Evolutionary conservation across 192 early-diverging fungal genomes (phyloP), one percentile per base, ranked within the genome.

Genomic region (Geosiphon pyriformis): DNA sequence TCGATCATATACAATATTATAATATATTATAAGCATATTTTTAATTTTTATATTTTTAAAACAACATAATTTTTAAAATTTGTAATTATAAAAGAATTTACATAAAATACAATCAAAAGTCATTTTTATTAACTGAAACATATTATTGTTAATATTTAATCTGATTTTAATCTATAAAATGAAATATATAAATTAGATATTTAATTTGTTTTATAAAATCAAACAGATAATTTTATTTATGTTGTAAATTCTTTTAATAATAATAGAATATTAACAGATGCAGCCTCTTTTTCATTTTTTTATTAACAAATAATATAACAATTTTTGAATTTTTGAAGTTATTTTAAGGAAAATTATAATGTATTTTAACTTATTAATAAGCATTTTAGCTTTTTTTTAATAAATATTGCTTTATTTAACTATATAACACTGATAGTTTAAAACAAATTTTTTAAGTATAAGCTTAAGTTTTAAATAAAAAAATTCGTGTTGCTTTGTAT

Each of bases 11-110:
- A n/a, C 27, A 55, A 17, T 55, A 29, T 55, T 27, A 27, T 17
- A 0, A 12, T 55, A 55, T 55, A 2, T 55, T 10, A 55, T 29
- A 1, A 0, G 1, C 1, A 55, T 27, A 30, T 0, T 29, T 55
- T 55, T 0, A 27, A 55, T 55, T 55, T 26, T 55, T 30, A 55
- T 55, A 55, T 55, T 55, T 29, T 55, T 55, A 55, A 55, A 55
- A 17, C 54, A 55, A 12, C 52, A 25, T 54, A 1, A 23, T 54
- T 54, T 54, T 23, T 3, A 54, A 22, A 54, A 7, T 54, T 54
- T 54, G 4, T 11, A 54, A 54, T 54, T 18, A 54, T 23, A 23
- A 54, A 54, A 54, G 1, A 11, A 29, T 55, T 55, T 55, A 17
- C 18, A 29, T 29, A 55, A 1, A 55, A 55, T 55, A 3, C 8